These are phyloP conservation scores for Aeschynomene evenia DNA, from an alignment of 306 rosid genomes.

Conservation along the genomic window DNA sequence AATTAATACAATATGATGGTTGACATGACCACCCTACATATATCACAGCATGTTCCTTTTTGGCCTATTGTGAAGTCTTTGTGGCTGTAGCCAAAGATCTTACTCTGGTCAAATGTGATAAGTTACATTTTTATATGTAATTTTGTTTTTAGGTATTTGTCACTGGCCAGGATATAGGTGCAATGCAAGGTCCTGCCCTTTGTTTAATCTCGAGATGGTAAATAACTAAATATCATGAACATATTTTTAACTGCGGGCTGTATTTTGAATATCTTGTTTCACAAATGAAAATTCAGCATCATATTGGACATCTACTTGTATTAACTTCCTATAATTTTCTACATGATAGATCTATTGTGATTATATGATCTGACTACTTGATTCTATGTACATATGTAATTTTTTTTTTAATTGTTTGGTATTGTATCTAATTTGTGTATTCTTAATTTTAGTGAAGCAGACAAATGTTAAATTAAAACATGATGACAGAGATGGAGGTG, in stretches of 20 bases:
- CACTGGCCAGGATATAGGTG: conserved; percentile 50
- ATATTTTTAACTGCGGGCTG: conserved; percentile 31
- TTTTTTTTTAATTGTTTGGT: conserved; percentile 20
- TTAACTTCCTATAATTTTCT: conserved; percentile 11
- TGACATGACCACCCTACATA: conserved; percentile 5
- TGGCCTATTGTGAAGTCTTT: neutral
- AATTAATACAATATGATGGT: conserved; percentile 15
- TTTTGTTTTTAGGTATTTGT: conserved; percentile 47
- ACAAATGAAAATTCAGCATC: conserved; percentile 33
- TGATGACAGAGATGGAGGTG: conserved; percentile 51
- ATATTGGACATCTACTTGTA: neutral
- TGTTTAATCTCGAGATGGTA: conserved; percentile 69
- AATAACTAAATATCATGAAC: conserved; percentile 46
- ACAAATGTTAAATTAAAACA: conserved; percentile 51
- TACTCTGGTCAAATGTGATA: conserved; percentile 24
- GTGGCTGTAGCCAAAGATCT: conserved; percentile 32
- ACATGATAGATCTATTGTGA: conserved; percentile 21
- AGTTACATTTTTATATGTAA: conserved; percentile 32
- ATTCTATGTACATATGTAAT: conserved; percentile 12
- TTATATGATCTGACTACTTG: conserved; percentile 6
- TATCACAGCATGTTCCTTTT: conserved; percentile 2
- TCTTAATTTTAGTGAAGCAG: conserved; percentile 61
- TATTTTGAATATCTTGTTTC: conserved; percentile 29
- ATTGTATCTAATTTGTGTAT: conserved; percentile 37
- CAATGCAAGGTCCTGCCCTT: conserved; percentile 56